phyloP scores from a whole-genome alignment of 768 basidiomycete species.

The Termitomyces sp. region DNA sequence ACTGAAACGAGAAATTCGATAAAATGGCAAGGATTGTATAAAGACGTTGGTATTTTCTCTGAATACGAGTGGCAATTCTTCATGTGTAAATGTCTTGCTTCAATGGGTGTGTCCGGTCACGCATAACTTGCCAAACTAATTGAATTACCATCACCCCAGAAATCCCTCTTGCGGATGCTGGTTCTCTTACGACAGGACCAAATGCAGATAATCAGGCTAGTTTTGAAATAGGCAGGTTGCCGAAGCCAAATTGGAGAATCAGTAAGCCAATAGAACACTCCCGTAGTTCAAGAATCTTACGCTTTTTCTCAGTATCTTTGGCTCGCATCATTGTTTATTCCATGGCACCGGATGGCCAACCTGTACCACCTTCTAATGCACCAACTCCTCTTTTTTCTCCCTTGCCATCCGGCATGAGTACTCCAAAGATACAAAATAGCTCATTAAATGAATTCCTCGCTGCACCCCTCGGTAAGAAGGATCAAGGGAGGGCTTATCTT shows the following conservation, averaged over 20 bases:
- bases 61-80: conserved; percentile 80
- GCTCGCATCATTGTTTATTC: conserved; percentile 87
- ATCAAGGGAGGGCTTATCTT: conserved; percentile 53
- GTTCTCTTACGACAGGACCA: conserved; percentile 71
- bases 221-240: conserved; percentile 69
- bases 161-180: conserved; percentile 68
- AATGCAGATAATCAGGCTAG: conserved; percentile 69
- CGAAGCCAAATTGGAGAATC: conserved; percentile 71
- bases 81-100: conserved; percentile 85
- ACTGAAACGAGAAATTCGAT: conserved; percentile 33
- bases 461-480: conserved; percentile 47
- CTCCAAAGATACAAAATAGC: conserved; percentile 44
- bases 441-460: conserved; percentile 54
- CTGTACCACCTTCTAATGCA: conserved; percentile 52
- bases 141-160: conserved; percentile 32
- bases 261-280: conserved; percentile 34
- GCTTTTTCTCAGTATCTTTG: conserved; percentile 51
- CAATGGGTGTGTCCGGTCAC: conserved; percentile 55
- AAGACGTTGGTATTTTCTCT: conserved; percentile 83
- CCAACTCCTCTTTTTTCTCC: conserved; percentile 78
- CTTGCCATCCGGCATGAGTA: conserved; percentile 54
- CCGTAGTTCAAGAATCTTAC: conserved; percentile 9
- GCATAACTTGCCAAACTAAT: not conserved
- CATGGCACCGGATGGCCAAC: conserved; percentile 64
- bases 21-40: conserved; percentile 72